Evolutionary conservation across 78 protist species (phyloP).

Genomic region (Dictyostelium intermedium): DNA sequence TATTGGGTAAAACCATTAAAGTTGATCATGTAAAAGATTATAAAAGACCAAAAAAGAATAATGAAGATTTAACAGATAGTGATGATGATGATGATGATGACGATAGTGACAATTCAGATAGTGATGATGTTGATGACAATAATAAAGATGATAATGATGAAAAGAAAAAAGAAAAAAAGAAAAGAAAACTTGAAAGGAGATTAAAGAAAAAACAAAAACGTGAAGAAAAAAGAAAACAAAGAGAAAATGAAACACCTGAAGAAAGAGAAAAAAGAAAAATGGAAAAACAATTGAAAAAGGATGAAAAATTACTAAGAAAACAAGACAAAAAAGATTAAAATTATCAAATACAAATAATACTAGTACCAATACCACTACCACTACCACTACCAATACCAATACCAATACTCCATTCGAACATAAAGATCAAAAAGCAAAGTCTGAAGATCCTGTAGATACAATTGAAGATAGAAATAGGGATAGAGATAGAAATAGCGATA

Average conservation of each 20-base stretch:
- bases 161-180: background rate
- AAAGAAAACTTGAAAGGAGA: background rate
- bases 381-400: background rate
- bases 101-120: background rate
- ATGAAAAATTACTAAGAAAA: constrained; percentile 11
- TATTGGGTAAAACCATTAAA: constrained; percentile 40
- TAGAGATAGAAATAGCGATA: background rate
- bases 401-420: background rate
- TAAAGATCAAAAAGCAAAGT: background rate
- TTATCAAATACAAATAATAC: background rate
- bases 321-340: constrained; percentile 11
- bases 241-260: background rate
- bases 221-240: background rate
- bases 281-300: background rate
- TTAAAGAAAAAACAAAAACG: constrained; percentile 16
- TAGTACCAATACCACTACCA: background rate
- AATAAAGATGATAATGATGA: background rate
- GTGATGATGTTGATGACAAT: background rate
- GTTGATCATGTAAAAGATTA: constrained; percentile 85
- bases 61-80: constrained; percentile 11
- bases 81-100: background rate
- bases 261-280: constrained; percentile 18
- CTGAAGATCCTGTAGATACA: background rate
- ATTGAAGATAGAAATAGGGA: background rate
- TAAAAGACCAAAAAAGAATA: constrained; percentile 42